phyloP scores from a whole-genome alignment of 2,329 filamentous ascomycete species.

The Paecilomyces sp. region DNA sequence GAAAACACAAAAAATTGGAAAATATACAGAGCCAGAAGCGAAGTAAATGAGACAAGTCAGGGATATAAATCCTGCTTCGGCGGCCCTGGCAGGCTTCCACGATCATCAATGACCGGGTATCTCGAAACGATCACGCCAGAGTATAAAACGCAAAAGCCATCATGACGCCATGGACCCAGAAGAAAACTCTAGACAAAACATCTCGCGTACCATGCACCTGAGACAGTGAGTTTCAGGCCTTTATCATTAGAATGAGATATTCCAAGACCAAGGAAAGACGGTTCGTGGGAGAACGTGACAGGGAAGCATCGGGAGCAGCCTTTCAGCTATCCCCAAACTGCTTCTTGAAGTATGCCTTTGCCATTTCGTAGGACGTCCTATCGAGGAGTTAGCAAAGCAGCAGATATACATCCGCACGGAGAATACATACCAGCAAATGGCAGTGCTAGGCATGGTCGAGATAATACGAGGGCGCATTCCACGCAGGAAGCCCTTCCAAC shows the following conservation, averaged over 20 bases:
- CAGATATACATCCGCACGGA: neutral
- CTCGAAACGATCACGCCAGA: neutral
- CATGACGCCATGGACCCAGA: neutral
- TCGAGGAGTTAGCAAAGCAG: constrained; percentile 4
- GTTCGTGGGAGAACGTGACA: neutral
- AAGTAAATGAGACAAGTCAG: neutral
- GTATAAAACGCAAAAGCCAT: neutral
- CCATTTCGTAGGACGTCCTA: constrained; percentile 61
- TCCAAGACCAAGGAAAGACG: neutral
- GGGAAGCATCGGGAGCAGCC: neutral
- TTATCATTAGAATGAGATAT: neutral
- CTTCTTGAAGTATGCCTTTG: constrained; percentile 59
- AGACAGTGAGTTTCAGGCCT: neutral
- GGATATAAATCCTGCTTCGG: neutral
- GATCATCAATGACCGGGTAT: neutral
- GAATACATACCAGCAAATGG: constrained; percentile 82
- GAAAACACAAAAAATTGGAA: neutral
- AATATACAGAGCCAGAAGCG: constrained; percentile 17
- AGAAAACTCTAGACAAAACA: neutral
- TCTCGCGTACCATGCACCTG: neutral
- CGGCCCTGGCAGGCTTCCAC: neutral
- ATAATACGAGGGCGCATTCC: constrained; percentile 85
- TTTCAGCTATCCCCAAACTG: constrained; percentile 17
- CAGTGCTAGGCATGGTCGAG: constrained; percentile 96
- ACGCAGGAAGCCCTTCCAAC: constrained; percentile 82